Conservation (phyloP, 1,284 basidiomycete genomes). For the Moniliophthora roreri region DNA sequence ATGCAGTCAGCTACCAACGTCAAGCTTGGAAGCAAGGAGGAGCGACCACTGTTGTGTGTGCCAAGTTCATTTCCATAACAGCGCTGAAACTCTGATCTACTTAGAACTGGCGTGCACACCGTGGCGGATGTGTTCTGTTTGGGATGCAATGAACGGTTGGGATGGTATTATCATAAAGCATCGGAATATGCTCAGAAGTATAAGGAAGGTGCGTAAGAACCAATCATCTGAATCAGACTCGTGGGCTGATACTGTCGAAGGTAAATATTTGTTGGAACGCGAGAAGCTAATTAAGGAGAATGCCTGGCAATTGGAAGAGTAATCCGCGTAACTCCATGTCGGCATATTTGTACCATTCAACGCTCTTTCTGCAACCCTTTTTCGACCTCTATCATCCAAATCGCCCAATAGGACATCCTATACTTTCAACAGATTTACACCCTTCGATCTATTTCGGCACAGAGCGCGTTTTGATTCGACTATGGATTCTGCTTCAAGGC, state of each 20-base stretch:
- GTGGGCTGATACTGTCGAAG: constrained; percentile 33
- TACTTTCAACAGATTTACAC: too few relatives aligned
- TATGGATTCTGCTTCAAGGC: too few relatives aligned
- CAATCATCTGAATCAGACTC: background rate
- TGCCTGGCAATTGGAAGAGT: constrained; percentile 53
- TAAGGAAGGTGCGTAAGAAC: constrained; percentile 67
- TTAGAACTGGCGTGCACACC: constrained; percentile 79
- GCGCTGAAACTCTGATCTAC: background rate
- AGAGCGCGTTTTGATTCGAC: too few relatives aligned
- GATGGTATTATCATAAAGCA: constrained; percentile 86
- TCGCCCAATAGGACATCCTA: too few relatives aligned
- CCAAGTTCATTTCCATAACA: background rate
- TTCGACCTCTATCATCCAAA: too few relatives aligned
- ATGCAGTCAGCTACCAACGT: constrained; percentile 80
- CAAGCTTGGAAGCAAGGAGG: constrained; percentile 72
- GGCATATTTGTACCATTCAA: too few relatives aligned
- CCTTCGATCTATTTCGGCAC: too few relatives aligned
- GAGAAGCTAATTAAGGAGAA: constrained; percentile 82
- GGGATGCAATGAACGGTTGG: constrained; percentile 76
- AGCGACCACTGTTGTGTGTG: constrained; percentile 69
- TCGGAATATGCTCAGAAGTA: constrained; percentile 81
- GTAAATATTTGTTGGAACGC: constrained; percentile 82
- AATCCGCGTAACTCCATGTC: background rate
- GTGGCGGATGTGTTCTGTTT: constrained; percentile 80
- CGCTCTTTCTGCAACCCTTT: too few relatives aligned